Evolutionary conservation across 805 yeast species (phyloP).

Genomic region (Cyberlindnera nakhonratchasimensis): DNA sequence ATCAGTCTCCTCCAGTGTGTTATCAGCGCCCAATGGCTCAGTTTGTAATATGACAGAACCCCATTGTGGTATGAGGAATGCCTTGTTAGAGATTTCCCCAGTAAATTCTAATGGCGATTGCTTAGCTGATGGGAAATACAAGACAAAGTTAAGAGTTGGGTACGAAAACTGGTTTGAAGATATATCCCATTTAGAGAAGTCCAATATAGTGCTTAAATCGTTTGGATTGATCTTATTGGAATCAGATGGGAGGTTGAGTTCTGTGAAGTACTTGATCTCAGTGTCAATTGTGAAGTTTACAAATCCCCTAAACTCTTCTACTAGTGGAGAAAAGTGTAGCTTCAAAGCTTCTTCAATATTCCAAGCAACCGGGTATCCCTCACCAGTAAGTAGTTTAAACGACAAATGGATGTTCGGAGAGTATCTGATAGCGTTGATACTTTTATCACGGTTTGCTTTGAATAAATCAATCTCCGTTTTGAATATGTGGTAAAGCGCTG

Average conservation of each 20-base stretch:
- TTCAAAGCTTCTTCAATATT: slow-evolving; percentile 55
- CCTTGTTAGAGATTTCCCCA: slow-evolving; percentile 11
- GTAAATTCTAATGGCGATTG: slow-evolving; percentile 44
- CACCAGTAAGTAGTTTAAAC: slow-evolving; percentile 69
- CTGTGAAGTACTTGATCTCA: slow-evolving; percentile 64
- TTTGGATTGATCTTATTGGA: slow-evolving; percentile 34
- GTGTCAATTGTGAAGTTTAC: slow-evolving; percentile 76
- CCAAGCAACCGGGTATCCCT: slow-evolving; percentile 68
- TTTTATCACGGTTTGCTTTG: slow-evolving; percentile 17
- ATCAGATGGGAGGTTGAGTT: slow-evolving; percentile 30
- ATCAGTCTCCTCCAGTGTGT: slow-evolving; percentile 38
- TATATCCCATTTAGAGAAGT: slow-evolving; percentile 82
- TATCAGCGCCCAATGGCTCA: slow-evolving; percentile 26
- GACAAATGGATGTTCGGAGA: slow-evolving; percentile 72
- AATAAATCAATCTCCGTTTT: slow-evolving; percentile 37
- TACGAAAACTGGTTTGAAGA: slow-evolving; percentile 50
- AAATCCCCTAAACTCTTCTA: slow-evolving; percentile 47
- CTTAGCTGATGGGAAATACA: slow-evolving; percentile 56
- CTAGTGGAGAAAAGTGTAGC: slow-evolving; percentile 51
- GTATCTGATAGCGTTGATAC: slow-evolving; percentile 33
- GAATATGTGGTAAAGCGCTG: slow-evolving; percentile 45
- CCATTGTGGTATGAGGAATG: slow-evolving; percentile 84
- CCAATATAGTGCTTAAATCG: slow-evolving; percentile 75
- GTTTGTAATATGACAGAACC: slow-evolving; percentile 52
- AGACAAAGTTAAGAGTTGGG: slow-evolving; percentile 68